A percentile compares a stretch with the other conserved stretches of the same genome.
phyloP scores from a whole-genome alignment of 805 yeast genomes.

The Candida maris region DNA sequence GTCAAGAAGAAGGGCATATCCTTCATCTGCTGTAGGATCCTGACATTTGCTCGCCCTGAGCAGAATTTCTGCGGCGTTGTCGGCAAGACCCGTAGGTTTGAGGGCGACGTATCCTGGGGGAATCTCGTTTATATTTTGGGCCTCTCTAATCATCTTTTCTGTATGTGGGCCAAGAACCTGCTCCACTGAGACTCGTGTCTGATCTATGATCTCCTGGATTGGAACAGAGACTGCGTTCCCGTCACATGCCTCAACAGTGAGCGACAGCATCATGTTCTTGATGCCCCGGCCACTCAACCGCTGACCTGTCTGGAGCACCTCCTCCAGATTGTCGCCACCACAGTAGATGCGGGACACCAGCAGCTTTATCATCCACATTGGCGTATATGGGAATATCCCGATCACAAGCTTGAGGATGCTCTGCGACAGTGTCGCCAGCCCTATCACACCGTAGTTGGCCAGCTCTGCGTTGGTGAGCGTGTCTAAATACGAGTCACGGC shows the following conservation, averaged over 20 bases:
- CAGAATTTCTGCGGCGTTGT: constrained; percentile 71
- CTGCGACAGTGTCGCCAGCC: constrained; percentile 63
- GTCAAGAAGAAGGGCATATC: constrained; percentile 57
- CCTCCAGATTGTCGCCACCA: constrained; percentile 78
- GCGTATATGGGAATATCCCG: constrained; percentile 68
- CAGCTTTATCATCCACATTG: constrained; percentile 63
- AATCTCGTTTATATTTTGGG: constrained; percentile 54
- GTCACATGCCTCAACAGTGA: constrained; percentile 90
- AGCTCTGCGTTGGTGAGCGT: constrained; percentile 53
- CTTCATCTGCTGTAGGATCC: constrained; percentile 43
- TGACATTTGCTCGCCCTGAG: constrained; percentile 50
- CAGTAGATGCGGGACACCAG: constrained; percentile 81
- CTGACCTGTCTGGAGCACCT: constrained; percentile 69
- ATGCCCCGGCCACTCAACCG: constrained; percentile 69
- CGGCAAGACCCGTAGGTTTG: constrained; percentile 87
- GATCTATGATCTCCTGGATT: constrained; percentile 56
- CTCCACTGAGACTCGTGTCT: constrained; percentile 63
- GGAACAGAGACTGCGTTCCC: constrained; percentile 52
- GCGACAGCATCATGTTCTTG: constrained; percentile 91
- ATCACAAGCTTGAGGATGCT: constrained; percentile 58
- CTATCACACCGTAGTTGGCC: constrained; percentile 63
- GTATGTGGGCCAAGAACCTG: constrained; percentile 71
- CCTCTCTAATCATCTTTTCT: constrained; percentile 47
- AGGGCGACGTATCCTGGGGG: constrained; percentile 92
- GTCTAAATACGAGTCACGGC: constrained; percentile 39